Evolutionary conservation across 1,284 basidiomycete genomes (phyloP).

Genomic region (Ganoderma leucocontextum): DNA sequence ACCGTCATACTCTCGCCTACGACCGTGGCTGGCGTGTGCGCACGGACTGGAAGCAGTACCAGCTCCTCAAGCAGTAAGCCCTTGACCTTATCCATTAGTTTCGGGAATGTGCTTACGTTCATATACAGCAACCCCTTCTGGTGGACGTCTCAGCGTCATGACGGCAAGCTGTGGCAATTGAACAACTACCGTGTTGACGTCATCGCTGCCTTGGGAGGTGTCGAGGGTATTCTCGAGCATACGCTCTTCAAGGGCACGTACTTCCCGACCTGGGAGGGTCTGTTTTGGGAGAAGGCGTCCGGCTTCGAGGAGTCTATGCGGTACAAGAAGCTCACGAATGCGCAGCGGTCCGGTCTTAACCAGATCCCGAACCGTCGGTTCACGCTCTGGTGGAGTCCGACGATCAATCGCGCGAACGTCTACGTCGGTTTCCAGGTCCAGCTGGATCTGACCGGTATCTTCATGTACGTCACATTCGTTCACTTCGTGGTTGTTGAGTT

Average conservation of each 20-base stretch:
- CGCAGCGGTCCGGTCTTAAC: conserved; percentile 94
- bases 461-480: conserved; percentile 63
- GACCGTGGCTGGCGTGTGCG: conserved; percentile 98
- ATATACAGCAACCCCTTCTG: conserved; percentile 87
- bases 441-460: conserved; percentile 94
- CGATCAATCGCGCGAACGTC: conserved; percentile 98
- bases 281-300: conserved; percentile 97
- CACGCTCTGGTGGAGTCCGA: conserved; percentile 99
- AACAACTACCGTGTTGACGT: conserved; percentile 99
- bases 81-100: neutral
- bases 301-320: conserved; percentile 98
- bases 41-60: conserved; percentile 98
- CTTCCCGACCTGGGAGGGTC: conserved; percentile 92
- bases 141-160: conserved; percentile 99
- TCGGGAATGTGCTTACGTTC: neutral
- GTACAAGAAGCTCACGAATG: conserved; percentile 96
- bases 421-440: conserved; percentile 99
- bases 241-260: conserved; percentile 98
- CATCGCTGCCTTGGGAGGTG: conserved; percentile 98
- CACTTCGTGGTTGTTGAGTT: neutral
- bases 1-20: conserved; percentile 97
- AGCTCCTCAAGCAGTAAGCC: conserved; percentile 86
- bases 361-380: conserved; percentile 99
- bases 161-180: conserved; percentile 97
- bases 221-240: conserved; percentile 97